Conservation (phyloP, 108 stramenopile genomes). For the Craspedostauros australis region DNA sequence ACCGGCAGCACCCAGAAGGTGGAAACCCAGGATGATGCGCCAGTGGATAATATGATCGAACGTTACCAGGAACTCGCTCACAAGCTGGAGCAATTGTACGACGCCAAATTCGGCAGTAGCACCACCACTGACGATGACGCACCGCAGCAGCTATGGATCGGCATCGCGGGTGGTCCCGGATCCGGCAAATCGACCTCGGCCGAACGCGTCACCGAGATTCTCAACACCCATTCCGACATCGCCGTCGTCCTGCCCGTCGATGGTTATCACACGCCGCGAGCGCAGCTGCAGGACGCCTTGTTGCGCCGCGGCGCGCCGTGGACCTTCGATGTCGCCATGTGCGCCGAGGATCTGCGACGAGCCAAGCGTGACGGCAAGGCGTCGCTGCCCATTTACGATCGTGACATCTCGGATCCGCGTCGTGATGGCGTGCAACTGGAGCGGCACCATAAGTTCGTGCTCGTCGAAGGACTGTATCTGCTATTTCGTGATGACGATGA, state of each 20-base stretch:
- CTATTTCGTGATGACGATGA: constrained; percentile 6
- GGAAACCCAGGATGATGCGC: too few species aligned
- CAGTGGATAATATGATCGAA: too few species aligned
- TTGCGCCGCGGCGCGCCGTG: constrained; percentile 61
- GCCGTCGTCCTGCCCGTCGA: constrained; percentile 64
- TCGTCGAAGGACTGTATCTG: constrained; percentile 70
- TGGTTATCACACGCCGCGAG: constrained; percentile 55
- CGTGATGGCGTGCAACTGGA: constrained; percentile 28
- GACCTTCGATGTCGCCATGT: constrained; percentile 61
- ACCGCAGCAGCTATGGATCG: too few species aligned
- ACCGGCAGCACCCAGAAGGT: too few species aligned
- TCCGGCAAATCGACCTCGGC: constrained; percentile 63
- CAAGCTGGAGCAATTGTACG: too few species aligned
- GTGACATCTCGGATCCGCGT: constrained; percentile 55
- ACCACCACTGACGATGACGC: too few species aligned
- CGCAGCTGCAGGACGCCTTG: constrained; percentile 32
- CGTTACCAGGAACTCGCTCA: too few species aligned
- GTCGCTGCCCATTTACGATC: constrained; percentile 47
- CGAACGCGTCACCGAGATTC: constrained; percentile 21
- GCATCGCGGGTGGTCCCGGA: constrained; percentile 64
- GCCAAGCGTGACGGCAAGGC: constrained; percentile 31
- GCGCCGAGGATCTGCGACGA: constrained; percentile 23
- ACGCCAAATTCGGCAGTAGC: too few species aligned
- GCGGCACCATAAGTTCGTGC: constrained; percentile 38
- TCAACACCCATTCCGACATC: constrained; percentile 15